Evolutionary conservation across 495 filamentous ascomycete species (phyloP).

Genomic region (Tuber melanosporum): DNA sequence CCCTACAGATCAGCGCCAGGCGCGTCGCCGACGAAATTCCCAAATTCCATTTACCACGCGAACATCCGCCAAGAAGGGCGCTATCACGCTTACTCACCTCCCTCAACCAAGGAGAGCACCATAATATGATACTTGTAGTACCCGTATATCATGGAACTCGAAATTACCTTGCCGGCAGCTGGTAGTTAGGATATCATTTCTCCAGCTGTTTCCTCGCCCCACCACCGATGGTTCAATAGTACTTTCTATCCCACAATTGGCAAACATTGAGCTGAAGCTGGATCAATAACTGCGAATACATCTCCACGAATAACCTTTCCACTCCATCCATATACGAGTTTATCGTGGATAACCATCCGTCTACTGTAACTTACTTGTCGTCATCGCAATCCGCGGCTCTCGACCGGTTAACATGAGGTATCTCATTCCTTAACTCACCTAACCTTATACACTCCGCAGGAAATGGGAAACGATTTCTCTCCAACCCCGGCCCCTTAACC

Average conservation of each 20-base stretch:
- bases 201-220: neutral
- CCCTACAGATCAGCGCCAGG: conserved; percentile 11
- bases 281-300: neutral
- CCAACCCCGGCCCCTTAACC: neutral
- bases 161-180: neutral
- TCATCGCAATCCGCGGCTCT: neutral
- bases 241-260: neutral
- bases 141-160: neutral
- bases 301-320: neutral
- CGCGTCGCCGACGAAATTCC: conserved; percentile 29
- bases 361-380: neutral
- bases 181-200: neutral
- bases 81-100: conserved; percentile 23
- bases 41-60: conserved; percentile 27
- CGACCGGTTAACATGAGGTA: neutral
- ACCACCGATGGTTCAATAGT: neutral
- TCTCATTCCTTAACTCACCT: neutral
- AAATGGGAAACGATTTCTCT: neutral
- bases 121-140: neutral
- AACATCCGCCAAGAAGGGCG: conserved; percentile 22
- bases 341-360: neutral
- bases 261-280: neutral
- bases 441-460: neutral
- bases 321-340: neutral
- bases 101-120: conserved; percentile 21